A percentile compares a stretch with the other conserved stretches of the same genome.
These are phyloP conservation scores for Cercospora nicotianae DNA, from an alignment of 2,329 filamentous ascomycete species.

Conservation along the genomic window DNA sequence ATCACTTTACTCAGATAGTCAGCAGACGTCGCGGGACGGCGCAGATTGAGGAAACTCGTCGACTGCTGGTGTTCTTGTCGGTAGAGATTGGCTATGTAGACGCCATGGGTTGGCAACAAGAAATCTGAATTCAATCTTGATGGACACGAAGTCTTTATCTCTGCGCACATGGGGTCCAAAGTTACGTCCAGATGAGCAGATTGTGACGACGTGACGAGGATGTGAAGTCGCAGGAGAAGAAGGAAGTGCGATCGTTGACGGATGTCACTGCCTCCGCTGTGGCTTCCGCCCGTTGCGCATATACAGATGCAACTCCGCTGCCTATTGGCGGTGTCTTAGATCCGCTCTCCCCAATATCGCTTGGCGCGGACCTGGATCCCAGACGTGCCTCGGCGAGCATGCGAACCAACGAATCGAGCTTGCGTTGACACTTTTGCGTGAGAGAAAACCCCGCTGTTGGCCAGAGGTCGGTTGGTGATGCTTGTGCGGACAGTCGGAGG, in stretches of 20 bases:
- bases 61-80: background rate
- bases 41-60: background rate
- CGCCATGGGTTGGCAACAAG: conserved; percentile 4
- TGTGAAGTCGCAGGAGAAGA: background rate
- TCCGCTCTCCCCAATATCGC: conserved; percentile 3
- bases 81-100: conserved; percentile 11
- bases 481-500: conserved; percentile 21
- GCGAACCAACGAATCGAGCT: background rate
- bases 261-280: background rate
- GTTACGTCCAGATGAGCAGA: background rate
- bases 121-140: background rate
- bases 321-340: conserved; percentile 5
- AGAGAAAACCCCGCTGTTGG: background rate
- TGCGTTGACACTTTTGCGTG: background rate
- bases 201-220: background rate
- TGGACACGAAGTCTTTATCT: background rate
- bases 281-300: background rate
- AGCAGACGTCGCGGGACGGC: background rate
- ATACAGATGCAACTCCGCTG: background rate
- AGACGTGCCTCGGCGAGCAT: conserved; percentile 1
- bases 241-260: background rate
- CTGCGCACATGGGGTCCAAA: background rate
- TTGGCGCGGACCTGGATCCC: conserved; percentile 1
- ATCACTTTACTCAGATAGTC: background rate
- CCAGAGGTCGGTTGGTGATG: conserved; percentile 17